These are phyloP conservation scores for Astragalus glycyphyllos DNA, from an alignment of 306 rosid genomes.

Conservation along the genomic window DNA sequence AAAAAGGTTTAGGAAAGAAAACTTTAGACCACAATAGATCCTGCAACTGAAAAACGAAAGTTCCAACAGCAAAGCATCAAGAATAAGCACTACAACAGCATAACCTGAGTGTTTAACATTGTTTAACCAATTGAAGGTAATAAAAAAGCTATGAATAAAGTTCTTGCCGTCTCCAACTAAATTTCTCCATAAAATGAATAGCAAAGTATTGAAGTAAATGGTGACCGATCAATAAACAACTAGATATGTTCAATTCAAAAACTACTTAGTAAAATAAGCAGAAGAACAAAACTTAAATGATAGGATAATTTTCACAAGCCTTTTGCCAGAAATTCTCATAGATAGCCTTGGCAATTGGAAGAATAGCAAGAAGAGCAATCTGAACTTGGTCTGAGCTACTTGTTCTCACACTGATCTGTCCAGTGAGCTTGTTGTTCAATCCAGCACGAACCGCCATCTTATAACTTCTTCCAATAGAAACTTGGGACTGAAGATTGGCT, in stretches of 20 bases:
- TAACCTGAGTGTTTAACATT: conserved; percentile 28
- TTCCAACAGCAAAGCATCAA: conserved; percentile 20
- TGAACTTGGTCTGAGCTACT: conserved; percentile 97
- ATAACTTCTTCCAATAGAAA: conserved; percentile 82
- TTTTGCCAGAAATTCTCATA: conserved; percentile 71
- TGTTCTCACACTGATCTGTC: conserved; percentile 80
- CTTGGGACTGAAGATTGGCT: conserved; percentile 79
- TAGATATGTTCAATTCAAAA: conserved; percentile 32
- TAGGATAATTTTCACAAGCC: conserved; percentile 65
- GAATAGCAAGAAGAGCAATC: conserved; percentile 76
- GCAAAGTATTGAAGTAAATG: background rate
- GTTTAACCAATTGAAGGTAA: conserved; percentile 25
- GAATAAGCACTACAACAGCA: conserved; percentile 20
- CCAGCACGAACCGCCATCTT: conserved; percentile 90
- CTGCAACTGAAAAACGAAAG: conserved; percentile 6
- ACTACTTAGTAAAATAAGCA: conserved; percentile 40
- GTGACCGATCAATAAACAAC: conserved; percentile 8
- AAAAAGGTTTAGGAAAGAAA: too few relatives aligned
- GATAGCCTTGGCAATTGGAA: conserved; percentile 75
- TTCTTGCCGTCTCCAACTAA: conserved; percentile 26
- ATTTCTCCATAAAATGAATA: background rate
- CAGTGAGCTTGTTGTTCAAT: conserved; percentile 92
- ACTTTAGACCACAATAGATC: too few relatives aligned
- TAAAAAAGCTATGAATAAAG: conserved; percentile 40
- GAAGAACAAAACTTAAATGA: conserved; percentile 56